Evolutionary conservation across 306 rosid genomes (phyloP), one percentile per base, ranked within the genome.

Genomic region (Abrus precatorius): DNA sequence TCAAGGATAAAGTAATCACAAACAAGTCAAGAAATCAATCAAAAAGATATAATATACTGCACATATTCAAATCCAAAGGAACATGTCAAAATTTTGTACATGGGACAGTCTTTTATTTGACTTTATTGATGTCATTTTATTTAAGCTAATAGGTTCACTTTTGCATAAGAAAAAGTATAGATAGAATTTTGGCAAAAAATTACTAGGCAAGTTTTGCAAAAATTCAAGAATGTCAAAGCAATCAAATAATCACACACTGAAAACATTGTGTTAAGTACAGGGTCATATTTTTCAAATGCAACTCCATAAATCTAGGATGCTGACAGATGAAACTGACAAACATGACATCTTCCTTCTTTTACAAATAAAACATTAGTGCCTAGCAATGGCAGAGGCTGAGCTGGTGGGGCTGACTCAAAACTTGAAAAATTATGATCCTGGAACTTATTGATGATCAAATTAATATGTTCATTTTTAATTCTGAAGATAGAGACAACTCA

Each of bases 1-100:
- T 52, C 55, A 52, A 65, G 74, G 74, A 76, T 33, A 76, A 80
- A 70, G 28, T 65, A 52, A 56, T 64, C 28, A 50, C 36, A 45
- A 53, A 71, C 53, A 70, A 34, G 52, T 30, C 40, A 57, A 63
- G 29, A 56, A 65, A 73, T 20, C 13, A 74, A 63, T 43, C 50
- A 69, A 74, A 60, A 50, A 28, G 10, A 34, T 57, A 38, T 33
- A 11, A 34, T 20, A 69, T 5, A 33, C 54, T 14, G 61, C 14
- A 43, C 60, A 30, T 27, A 57, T 3, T 74, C 36, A 74, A 44
- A 74, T 59, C 45, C 13, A 29, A 74, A 50, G 38, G 47, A 81
- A 63, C 32, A 80, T 47, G 61, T 40, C 30, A 53, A 13, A 47
- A 63, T 48, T 69, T 53, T 50, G 3, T 38, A 77, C 33, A 76